Evolutionary conservation across 2,329 filamentous ascomycete species (phyloP).

Genomic region (Neurospora sp.): DNA sequence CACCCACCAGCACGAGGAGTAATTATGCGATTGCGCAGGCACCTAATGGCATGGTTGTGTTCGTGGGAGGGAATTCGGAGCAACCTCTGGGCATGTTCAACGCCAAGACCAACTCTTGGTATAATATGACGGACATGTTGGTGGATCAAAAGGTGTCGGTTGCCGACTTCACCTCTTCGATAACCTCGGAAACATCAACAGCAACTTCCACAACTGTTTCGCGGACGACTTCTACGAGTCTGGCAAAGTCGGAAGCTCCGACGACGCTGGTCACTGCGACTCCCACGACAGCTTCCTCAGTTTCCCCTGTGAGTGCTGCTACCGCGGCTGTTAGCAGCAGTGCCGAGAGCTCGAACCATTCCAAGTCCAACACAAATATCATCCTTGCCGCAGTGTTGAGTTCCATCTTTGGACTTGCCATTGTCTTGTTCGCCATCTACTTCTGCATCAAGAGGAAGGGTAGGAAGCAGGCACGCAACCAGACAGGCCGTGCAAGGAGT

Average conservation of each 20-base stretch:
- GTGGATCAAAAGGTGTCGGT: conserved; percentile 32
- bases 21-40: conserved; percentile 65
- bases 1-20: conserved; percentile 54
- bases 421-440: conserved; percentile 62
- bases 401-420: conserved; percentile 64
- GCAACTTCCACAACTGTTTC: conserved; percentile 18
- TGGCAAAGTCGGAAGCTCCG: conserved; percentile 15
- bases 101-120: conserved; percentile 65
- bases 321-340: conserved; percentile 18
- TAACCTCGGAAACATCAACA: conserved; percentile 23
- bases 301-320: conserved; percentile 21
- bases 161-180: conserved; percentile 22
- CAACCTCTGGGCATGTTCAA: conserved; percentile 71
- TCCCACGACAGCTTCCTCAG: conserved; percentile 16
- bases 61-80: conserved; percentile 63
- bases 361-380: conserved; percentile 28
- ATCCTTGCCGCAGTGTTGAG: conserved; percentile 78
- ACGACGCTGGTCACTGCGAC: conserved; percentile 19
- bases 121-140: conserved; percentile 59
- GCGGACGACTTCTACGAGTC: conserved; percentile 18
- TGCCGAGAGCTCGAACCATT: conserved; percentile 3
- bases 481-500: conserved; percentile 34
- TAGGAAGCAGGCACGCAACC: conserved; percentile 41
- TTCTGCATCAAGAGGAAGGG: conserved; percentile 54
- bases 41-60: conserved; percentile 57